Conservation (phyloP, 148 eudicot genomes). For the Rheum nobile region DNA sequence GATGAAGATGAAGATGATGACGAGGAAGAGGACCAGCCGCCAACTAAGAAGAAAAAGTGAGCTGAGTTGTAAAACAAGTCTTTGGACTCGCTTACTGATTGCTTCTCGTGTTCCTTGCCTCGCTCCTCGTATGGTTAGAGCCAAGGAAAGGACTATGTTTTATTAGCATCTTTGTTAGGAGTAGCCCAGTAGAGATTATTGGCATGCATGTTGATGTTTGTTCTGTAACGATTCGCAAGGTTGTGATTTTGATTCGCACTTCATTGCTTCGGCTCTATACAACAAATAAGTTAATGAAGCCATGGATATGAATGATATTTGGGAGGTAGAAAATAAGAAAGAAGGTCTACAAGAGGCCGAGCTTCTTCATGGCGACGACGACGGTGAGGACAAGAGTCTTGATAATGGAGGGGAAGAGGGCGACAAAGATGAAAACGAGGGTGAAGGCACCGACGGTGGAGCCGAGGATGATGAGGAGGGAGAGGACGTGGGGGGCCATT, state of each 20-base stretch:
- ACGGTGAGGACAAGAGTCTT: background rate
- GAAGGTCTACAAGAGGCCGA: background rate
- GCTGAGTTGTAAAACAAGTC: background rate
- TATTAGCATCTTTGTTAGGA: background rate
- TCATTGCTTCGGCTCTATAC: background rate
- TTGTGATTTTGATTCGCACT: background rate
- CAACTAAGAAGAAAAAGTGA: constrained; percentile 41
- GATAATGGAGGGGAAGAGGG: background rate
- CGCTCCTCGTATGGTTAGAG: background rate
- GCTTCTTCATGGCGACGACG: background rate
- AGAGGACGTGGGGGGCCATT: background rate
- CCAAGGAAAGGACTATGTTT: no score
- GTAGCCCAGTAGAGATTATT: background rate
- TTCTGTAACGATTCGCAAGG: background rate
- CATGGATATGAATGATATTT: no score
- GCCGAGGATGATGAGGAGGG: constrained; percentile 5
- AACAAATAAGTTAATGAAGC: no score
- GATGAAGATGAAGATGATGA: constrained; percentile 22
- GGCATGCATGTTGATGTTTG: background rate
- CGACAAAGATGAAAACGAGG: background rate
- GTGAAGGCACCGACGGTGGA: background rate
- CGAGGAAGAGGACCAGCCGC: constrained; percentile 34
- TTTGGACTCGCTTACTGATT: no score
- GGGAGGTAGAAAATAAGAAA: no score
- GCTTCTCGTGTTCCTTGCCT: background rate